Evolutionary conservation across 441 rosid genomes (phyloP), one percentile per base, ranked within the genome.

Genomic region (Corymbia calophylla): DNA sequence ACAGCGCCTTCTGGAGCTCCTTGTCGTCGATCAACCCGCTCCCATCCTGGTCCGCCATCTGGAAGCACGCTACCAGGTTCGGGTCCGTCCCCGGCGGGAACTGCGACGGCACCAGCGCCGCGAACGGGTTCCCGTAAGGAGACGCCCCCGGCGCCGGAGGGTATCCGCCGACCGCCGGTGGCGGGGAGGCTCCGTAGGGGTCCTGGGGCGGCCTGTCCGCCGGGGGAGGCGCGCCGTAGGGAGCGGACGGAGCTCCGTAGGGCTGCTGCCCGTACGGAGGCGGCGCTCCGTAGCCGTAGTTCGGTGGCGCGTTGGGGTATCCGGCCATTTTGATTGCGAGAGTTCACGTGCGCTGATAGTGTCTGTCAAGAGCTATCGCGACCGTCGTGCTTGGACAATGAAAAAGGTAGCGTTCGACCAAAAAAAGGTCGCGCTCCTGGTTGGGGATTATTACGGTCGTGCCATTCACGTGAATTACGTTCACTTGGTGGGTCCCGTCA

Each of bases 71-170:
- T 58, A 97, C 91, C 89, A 97, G 88, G 93, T 49, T 95, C 48
- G 99, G 97, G 91, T 97, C 98, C 53, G 98, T 96, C 8, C 97
- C 97, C 12, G 96, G 98, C 25, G 99, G 97, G 90, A 97, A 97
- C 73, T 94, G 91, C 64, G 98, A 96, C 64, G 99, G 99, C 32
- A 96, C 8, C 60, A 97, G 95, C 58, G 99, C 87, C 21, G 94
- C 93, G 88, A 96, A 96, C 31, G 99, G 98, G 91, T 92, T 95
- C 9, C 94, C 95, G 89, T 93, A 94, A 7, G 81, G 81, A 14
- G 81, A 70, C 23, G 64, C 81, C 39, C 91, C 53, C 23, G 88
- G 91, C 4, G 92, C 64, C 7, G 94, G 91, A 27, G 97, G 95
- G 55, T 80, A 82, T 17, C 73, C 87, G 54, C 87, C 35, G 70